Conservation (phyloP, 768 basidiomycete species). For the Lyophyllum semitale region DNA sequence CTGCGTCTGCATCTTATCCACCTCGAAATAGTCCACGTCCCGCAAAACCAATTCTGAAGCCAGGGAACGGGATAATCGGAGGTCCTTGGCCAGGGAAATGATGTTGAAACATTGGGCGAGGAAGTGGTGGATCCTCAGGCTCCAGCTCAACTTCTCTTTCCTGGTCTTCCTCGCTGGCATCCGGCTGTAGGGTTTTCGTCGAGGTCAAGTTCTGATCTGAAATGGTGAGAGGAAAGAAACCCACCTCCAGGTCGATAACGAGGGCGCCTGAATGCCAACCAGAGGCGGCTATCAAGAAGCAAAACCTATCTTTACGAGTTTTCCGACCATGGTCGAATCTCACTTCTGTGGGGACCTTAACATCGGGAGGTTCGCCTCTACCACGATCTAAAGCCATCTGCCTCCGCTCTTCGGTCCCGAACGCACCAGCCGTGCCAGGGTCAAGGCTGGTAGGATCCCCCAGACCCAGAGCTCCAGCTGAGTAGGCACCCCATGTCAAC, state of each 20-base stretch:
- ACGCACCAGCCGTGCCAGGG: conserved; percentile 63
- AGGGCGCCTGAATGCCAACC: conserved; percentile 95
- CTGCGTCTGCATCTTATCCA: not conserved
- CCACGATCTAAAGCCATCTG: conserved; percentile 26
- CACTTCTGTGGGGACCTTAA: conserved; percentile 67
- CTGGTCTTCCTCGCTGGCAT: conserved; percentile 34
- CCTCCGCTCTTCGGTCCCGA: conserved; percentile 37
- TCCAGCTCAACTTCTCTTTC: conserved; percentile 40
- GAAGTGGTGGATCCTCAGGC: conserved; percentile 17
- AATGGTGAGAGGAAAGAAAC: conserved; percentile 9
- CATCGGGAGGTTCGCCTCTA: conserved; percentile 40
- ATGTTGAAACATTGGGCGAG: conserved; percentile 11
- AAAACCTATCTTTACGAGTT: conserved; percentile 60
- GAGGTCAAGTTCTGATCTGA: not conserved
- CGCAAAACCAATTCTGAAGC: conserved; percentile 61
- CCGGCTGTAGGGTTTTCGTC: conserved; percentile 17
- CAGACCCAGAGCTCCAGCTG: conserved; percentile 81
- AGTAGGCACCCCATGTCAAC: conserved; percentile 80
- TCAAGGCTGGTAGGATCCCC: conserved; percentile 66
- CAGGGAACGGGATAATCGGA: conserved; percentile 16
- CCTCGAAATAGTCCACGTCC: conserved; percentile 43
- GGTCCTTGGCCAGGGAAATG: conserved; percentile 35
- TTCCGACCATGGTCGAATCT: conserved; percentile 65
- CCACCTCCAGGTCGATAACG: conserved; percentile 81
- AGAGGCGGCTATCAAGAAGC: conserved; percentile 76